phyloP scores from a whole-genome alignment of 106 monocot species.

The Dioscorea alata region DNA sequence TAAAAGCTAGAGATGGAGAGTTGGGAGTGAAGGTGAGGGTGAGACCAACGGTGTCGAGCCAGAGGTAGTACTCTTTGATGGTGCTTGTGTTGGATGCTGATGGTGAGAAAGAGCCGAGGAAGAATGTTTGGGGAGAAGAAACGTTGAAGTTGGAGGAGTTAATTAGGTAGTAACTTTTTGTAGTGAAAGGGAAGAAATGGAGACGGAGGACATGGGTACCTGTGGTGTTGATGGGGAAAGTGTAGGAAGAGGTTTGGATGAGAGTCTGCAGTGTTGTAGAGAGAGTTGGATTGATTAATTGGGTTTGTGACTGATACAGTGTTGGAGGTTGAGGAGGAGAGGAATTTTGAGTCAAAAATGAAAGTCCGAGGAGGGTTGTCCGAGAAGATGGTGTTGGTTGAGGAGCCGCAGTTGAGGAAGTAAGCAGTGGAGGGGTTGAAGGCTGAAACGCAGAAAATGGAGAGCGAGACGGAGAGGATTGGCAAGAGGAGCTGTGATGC shows the following conservation, averaged over 20 bases:
- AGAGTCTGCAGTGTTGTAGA: constrained; percentile 38
- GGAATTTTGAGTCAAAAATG: constrained; percentile 1
- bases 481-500: background rate
- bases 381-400: background rate
- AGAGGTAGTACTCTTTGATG: constrained; percentile 48
- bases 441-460: background rate
- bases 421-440: constrained; percentile 6
- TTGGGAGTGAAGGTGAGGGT: constrained; percentile 31
- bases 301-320: constrained; percentile 1
- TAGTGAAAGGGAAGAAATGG: constrained; percentile 49
- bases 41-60: constrained; percentile 5
- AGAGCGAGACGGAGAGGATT: background rate
- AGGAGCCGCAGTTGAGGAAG: constrained; percentile 20
- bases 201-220: constrained; percentile 51
- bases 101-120: constrained; percentile 21
- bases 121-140: constrained; percentile 23
- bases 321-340: constrained; percentile 2
- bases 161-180: constrained; percentile 7
- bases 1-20: constrained; percentile 25
- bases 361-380: constrained; percentile 7
- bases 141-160: constrained; percentile 39
- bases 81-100: background rate
- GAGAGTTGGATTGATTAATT: constrained; percentile 1
- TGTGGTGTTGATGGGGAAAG: background rate
- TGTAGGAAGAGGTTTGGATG: constrained; percentile 24